phyloP scores from a whole-genome alignment of 352 stramenopile species.

The Elongisporangium undulatum region DNA sequence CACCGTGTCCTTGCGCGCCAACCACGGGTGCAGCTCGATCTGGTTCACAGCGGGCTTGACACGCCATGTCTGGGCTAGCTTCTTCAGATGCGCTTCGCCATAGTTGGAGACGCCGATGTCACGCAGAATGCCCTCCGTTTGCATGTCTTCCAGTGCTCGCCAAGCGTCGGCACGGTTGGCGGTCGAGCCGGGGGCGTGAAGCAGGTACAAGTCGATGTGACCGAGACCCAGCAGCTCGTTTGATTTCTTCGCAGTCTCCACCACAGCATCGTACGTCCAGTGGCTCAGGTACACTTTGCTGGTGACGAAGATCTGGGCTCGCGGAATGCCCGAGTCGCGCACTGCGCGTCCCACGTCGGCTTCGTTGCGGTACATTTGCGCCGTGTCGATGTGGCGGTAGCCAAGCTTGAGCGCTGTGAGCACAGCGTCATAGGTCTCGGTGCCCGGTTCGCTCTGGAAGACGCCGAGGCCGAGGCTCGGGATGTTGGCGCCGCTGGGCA shows the following conservation, averaged over 20 bases:
- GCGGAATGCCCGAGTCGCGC: slow-evolving; percentile 60
- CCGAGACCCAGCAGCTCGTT: slow-evolving; percentile 42
- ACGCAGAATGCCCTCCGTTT: slow-evolving; percentile 35
- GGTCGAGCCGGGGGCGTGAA: slow-evolving; percentile 47
- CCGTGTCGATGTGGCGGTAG: slow-evolving; percentile 89
- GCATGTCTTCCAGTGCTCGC: slow-evolving; percentile 35
- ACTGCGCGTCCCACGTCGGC: slow-evolving; percentile 73
- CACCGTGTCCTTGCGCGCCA: slow-evolving; percentile 52
- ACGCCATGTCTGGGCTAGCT: slow-evolving; percentile 52
- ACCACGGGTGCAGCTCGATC: slow-evolving; percentile 74
- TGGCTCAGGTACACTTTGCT: slow-evolving; percentile 70
- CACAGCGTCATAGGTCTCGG: slow-evolving; percentile 47
- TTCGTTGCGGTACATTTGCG: slow-evolving; percentile 84
- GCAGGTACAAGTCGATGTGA: slow-evolving; percentile 70
- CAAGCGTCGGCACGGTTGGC: slow-evolving; percentile 19
- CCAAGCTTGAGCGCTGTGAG: slow-evolving; percentile 53
- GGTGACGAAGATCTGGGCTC: slow-evolving; percentile 82
- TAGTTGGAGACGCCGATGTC: slow-evolving; percentile 79
- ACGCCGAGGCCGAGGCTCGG: slow-evolving; percentile 42
- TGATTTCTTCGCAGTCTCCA: slow-evolving; percentile 36
- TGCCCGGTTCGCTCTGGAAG: slow-evolving; percentile 29
- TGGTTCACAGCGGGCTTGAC: slow-evolving; percentile 74
- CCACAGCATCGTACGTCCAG: slow-evolving; percentile 67
- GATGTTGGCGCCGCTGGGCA: slow-evolving; percentile 42
- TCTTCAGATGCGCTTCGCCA: slow-evolving; percentile 62